Conservation (phyloP, 495 filamentous ascomycete genomes). For the Elaphomyces granulatus region DNA sequence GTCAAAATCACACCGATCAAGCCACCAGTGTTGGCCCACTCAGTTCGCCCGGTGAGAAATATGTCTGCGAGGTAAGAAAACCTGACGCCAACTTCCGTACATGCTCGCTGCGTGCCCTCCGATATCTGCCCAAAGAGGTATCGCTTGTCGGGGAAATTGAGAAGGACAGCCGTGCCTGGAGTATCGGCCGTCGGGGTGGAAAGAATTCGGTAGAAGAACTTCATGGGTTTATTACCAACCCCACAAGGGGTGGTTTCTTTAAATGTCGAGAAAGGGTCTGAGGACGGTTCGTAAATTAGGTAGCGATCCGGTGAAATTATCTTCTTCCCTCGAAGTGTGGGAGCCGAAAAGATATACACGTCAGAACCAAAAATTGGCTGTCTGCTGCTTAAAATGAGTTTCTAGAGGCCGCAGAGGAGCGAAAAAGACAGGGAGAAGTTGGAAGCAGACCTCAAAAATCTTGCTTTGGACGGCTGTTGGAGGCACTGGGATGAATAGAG, state of each 20-base stretch:
- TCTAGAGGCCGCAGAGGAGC: background rate
- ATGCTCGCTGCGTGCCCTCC: constrained; percentile 75
- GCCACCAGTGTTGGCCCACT: constrained; percentile 67
- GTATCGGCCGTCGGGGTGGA: constrained; percentile 85
- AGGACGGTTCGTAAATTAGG: constrained; percentile 15
- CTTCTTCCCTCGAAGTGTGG: background rate
- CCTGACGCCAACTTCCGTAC: constrained; percentile 45
- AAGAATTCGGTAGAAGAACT: constrained; percentile 53
- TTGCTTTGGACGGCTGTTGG: background rate
- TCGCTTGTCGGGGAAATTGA: constrained; percentile 64
- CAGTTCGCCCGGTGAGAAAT: constrained; percentile 63
- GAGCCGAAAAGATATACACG: constrained; percentile 3
- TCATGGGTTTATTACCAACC: constrained; percentile 37
- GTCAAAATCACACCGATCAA: constrained; percentile 73
- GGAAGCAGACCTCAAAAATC: background rate
- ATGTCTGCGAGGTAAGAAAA: constrained; percentile 51
- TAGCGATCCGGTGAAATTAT: constrained; percentile 6
- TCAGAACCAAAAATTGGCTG: background rate
- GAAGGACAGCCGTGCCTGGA: constrained; percentile 56
- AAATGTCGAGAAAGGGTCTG: background rate
- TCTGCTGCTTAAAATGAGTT: background rate
- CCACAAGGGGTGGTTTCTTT: background rate
- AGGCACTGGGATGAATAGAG: constrained; percentile 1
- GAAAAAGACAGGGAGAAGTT: background rate
- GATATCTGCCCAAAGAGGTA: constrained; percentile 78